Evolutionary conservation across 495 filamentous ascomycete species (phyloP).

Genomic region (Gamarada debralockiae): DNA sequence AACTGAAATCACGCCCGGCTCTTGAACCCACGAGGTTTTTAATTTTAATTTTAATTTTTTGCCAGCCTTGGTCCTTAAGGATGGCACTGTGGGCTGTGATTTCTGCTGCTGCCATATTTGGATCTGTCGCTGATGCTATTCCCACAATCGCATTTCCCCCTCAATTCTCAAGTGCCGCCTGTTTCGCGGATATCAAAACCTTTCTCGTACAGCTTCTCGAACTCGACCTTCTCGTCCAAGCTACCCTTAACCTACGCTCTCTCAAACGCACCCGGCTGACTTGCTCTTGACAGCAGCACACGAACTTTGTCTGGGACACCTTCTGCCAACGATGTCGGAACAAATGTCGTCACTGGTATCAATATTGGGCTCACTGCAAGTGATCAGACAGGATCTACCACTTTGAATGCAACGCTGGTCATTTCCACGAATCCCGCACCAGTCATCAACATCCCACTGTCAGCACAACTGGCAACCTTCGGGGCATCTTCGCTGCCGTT

Average conservation of each 20-base stretch:
- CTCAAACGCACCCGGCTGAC: slow-evolving; percentile 56
- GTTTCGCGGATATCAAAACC: slow-evolving; percentile 56
- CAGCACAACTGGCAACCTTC: slow-evolving; percentile 11
- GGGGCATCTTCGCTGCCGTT: slow-evolving; percentile 16
- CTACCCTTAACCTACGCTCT: slow-evolving; percentile 54
- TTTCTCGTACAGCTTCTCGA: slow-evolving; percentile 60
- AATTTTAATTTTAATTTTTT: too few relatives aligned
- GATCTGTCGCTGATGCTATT: slow-evolving; percentile 15
- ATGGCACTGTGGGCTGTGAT: slow-evolving; percentile 3
- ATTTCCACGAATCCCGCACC: slow-evolving; percentile 51
- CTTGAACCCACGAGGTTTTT: background rate
- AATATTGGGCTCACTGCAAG: slow-evolving; percentile 49
- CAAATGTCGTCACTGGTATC: slow-evolving; percentile 46
- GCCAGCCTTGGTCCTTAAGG: background rate
- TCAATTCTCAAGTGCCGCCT: slow-evolving; percentile 71
- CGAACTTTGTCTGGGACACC: slow-evolving; percentile 61
- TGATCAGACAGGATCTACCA: slow-evolving; percentile 44
- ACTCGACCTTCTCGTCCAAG: slow-evolving; percentile 56
- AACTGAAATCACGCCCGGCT: background rate
- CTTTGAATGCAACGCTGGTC: slow-evolving; percentile 51
- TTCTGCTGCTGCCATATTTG: background rate
- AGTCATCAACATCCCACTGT: slow-evolving; percentile 23
- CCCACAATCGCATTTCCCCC: slow-evolving; percentile 53
- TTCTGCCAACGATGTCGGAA: slow-evolving; percentile 38
- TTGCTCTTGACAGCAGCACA: slow-evolving; percentile 52